phyloP scores from a whole-genome alignment of 352 stramenopile genomes.

The Phytophthora europaea region DNA sequence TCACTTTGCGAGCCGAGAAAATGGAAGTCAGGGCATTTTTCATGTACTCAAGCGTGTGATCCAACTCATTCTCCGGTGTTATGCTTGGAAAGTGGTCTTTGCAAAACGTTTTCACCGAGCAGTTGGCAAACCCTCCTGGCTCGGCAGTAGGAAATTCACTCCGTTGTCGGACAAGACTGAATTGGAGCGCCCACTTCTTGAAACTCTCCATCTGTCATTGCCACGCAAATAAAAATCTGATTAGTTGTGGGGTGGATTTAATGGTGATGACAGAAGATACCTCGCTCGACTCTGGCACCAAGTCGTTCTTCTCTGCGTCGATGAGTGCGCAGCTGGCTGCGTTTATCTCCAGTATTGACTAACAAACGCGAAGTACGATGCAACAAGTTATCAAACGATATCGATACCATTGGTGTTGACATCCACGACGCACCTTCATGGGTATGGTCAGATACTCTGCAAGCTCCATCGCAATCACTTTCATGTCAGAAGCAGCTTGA shows the following conservation, averaged over 20 bases:
- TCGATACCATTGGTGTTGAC: neutral
- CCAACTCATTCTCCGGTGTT: constrained; percentile 79
- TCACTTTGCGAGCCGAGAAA: constrained; percentile 67
- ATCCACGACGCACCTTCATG: constrained; percentile 44
- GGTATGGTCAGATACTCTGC: constrained; percentile 71
- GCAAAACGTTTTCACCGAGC: constrained; percentile 76
- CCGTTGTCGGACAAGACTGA: constrained; percentile 57
- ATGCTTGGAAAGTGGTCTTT: constrained; percentile 84
- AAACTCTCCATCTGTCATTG: constrained; percentile 70
- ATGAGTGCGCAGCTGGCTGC: constrained; percentile 44
- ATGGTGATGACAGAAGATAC: constrained; percentile 16
- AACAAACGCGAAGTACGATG: neutral
- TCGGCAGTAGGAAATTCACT: constrained; percentile 44
- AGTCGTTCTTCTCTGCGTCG: constrained; percentile 51
- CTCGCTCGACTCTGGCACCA: constrained; percentile 49
- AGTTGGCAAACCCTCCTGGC: constrained; percentile 59
- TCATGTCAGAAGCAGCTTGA: constrained; percentile 53
- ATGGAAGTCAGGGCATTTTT: constrained; percentile 62
- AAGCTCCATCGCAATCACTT: constrained; percentile 74
- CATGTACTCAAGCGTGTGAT: constrained; percentile 80
- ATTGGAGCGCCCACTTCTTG: constrained; percentile 80
- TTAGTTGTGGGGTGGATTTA: neutral
- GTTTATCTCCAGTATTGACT: constrained; percentile 49
- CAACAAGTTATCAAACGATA: neutral
- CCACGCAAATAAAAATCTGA: neutral